Conservation (phyloP, 2,329 filamentous ascomycete species). For the Tympanopsis confertula region DNA sequence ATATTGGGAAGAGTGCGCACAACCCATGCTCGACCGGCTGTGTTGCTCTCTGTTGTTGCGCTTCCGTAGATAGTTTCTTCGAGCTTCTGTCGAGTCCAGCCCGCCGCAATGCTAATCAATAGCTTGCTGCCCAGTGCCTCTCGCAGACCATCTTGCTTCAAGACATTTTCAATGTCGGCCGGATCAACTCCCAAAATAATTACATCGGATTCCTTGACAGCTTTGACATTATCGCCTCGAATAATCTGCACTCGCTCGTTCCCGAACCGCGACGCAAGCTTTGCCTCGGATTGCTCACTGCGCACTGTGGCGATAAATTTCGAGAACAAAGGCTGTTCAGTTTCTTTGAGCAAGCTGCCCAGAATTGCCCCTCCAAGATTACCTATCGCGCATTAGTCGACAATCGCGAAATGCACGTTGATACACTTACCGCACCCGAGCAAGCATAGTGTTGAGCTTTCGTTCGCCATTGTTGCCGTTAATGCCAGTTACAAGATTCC, state of each 20-base stretch:
- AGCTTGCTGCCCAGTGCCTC: constrained; percentile 30
- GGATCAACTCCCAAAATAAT: constrained; percentile 35
- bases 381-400: background rate
- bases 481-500: background rate
- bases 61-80: constrained; percentile 20
- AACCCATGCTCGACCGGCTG: constrained; percentile 9
- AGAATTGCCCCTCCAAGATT: background rate
- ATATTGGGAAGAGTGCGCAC: constrained; percentile 22
- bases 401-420: background rate
- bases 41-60: constrained; percentile 6
- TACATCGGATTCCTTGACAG: constrained; percentile 21
- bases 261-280: constrained; percentile 17
- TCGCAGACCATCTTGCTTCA: constrained; percentile 21
- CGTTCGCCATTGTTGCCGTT: too few relatives aligned
- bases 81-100: constrained; percentile 28
- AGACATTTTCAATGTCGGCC: constrained; percentile 22
- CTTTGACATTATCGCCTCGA: constrained; percentile 19
- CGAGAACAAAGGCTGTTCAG: constrained; percentile 8
- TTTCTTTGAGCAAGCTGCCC: constrained; percentile 1
- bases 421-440: background rate
- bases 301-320: constrained; percentile 28
- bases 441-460: background rate
- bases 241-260: constrained; percentile 15
- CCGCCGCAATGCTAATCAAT: constrained; percentile 37
- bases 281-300: constrained; percentile 20